Conservation (phyloP, 345 rosid genomes). For the Bruguiera parviflora region DNA sequence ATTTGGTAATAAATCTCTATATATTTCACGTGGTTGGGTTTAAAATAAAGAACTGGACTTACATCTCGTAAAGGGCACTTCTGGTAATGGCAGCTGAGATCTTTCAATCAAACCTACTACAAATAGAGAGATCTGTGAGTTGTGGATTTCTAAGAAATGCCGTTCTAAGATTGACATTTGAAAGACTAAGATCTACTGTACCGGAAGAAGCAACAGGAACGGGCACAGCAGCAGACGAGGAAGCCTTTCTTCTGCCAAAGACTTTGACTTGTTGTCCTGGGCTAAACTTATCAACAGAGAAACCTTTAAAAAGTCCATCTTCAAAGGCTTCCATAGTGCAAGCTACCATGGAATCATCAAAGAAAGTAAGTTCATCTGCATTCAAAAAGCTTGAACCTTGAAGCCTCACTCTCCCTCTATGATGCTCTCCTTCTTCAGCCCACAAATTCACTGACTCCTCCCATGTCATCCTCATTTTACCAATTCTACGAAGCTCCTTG, state of each 20-base stretch:
- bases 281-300: constrained; percentile 81
- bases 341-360: constrained; percentile 83
- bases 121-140: constrained; percentile 10
- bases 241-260: constrained; percentile 72
- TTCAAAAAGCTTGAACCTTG: constrained; percentile 77
- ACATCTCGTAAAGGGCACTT: constrained; percentile 54
- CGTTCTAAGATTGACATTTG: not conserved
- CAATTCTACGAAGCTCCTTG: constrained; percentile 80
- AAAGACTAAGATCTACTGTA: constrained; percentile 19
- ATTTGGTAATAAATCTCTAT: not conserved
- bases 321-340: constrained; percentile 84
- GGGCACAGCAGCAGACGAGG: constrained; percentile 31
- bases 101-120: constrained; percentile 51
- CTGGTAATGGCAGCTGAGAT: constrained; percentile 53
- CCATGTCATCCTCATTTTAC: constrained; percentile 91
- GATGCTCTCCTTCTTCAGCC: constrained; percentile 90
- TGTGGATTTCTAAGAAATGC: constrained; percentile 25
- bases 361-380: constrained; percentile 78
- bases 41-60: constrained; percentile 12
- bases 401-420: constrained; percentile 72
- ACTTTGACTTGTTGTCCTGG: constrained; percentile 87
- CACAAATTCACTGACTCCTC: constrained; percentile 95
- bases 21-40: not conserved
- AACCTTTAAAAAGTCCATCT: constrained; percentile 73
- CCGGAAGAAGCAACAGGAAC: constrained; percentile 33